A percentile compares a stretch with the other conserved stretches of the same genome.
Conservation (phyloP, 2,329 filamentous ascomycete genomes). For the Nemania sp. region DNA sequence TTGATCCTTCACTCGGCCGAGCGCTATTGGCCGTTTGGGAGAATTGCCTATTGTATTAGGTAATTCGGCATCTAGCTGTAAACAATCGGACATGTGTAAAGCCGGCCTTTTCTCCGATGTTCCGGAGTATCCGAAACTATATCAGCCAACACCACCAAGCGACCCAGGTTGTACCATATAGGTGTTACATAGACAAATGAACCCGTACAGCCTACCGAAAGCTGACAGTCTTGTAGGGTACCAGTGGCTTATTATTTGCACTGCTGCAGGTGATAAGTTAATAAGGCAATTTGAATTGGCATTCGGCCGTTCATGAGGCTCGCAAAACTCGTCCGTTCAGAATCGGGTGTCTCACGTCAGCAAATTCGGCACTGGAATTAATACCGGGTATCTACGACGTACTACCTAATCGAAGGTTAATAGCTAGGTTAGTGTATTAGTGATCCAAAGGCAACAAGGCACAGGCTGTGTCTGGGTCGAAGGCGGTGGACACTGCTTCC, state of each 20-base stretch:
- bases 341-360: slow-evolving; percentile 8
- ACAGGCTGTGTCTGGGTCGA: too few relatives aligned
- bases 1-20: too few relatives aligned
- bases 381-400: too few relatives aligned
- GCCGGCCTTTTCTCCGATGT: background rate
- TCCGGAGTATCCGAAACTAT: slow-evolving; percentile 18
- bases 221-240: background rate
- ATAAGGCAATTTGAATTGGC: too few relatives aligned
- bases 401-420: background rate
- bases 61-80: background rate
- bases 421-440: background rate
- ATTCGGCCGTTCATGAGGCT: background rate
- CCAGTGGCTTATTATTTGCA: background rate
- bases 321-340: background rate
- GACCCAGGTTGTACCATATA: too few relatives aligned
- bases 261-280: background rate
- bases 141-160: background rate
- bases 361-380: background rate
- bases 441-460: too few relatives aligned
- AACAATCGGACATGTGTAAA: background rate
- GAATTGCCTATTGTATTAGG: background rate
- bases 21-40: background rate
- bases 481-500: background rate
- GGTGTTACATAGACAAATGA: too few relatives aligned
- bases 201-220: background rate